These are phyloP conservation scores for Prillingera fragicola DNA, from an alignment of 1,284 basidiomycete genomes.

Conservation along the genomic window DNA sequence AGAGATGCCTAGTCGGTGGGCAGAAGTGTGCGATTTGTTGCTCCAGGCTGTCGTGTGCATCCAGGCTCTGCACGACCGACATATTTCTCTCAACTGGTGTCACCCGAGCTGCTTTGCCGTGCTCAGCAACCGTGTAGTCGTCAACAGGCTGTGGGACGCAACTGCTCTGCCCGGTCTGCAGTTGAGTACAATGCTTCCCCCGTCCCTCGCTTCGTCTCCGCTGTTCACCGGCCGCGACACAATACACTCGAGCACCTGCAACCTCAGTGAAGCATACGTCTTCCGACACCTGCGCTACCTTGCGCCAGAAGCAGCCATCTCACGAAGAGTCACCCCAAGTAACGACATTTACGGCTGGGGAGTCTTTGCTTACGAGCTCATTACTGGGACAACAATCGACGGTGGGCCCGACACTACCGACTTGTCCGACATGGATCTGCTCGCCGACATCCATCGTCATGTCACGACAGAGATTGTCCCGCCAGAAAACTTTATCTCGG, in stretches of 20 bases:
- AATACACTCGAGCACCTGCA: constrained; percentile 12
- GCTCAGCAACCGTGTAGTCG: constrained; percentile 5
- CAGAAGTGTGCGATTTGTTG: constrained; percentile 22
- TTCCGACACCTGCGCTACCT: constrained; percentile 34
- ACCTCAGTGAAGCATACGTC: constrained; percentile 24
- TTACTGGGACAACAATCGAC: constrained; percentile 34
- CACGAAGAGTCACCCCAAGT: constrained; percentile 17
- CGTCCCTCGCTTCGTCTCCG: constrained; percentile 5
- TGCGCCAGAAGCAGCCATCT: constrained; percentile 34
- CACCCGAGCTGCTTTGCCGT: constrained; percentile 27
- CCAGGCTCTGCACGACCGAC: constrained; percentile 26
- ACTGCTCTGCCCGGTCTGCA: constrained; percentile 19
- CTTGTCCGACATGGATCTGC: constrained; percentile 21
- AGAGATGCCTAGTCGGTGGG: constrained; percentile 11
- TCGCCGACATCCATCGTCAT: constrained; percentile 35
- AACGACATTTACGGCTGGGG: constrained; percentile 43
- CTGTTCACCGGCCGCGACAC: constrained; percentile 24
- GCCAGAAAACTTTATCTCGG: constrained; percentile 12
- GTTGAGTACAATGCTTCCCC: constrained; percentile 6
- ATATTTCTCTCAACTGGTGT: constrained; percentile 28
- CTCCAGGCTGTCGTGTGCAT: constrained; percentile 19
- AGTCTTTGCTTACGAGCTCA: constrained; percentile 35
- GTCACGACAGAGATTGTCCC: constrained; percentile 22
- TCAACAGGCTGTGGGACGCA: constrained; percentile 14
- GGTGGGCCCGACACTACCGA: constrained; percentile 25